Evolutionary conservation across 1,139 yeast species (phyloP).

Genomic region (Pichia sp.): DNA sequence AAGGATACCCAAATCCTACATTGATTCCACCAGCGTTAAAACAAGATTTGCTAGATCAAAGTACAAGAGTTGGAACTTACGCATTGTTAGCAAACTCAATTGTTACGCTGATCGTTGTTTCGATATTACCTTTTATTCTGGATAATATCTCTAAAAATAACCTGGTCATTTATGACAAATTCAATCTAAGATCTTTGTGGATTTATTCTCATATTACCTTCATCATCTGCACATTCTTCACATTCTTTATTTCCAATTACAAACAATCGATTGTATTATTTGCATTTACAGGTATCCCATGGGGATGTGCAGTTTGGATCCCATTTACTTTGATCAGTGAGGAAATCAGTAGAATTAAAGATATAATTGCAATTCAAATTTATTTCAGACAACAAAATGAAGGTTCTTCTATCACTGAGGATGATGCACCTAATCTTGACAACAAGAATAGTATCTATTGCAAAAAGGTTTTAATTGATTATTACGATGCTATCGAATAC

Average conservation of each 20-base stretch:
- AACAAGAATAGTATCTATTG: conserved; percentile 21
- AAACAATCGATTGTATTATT: conserved; percentile 39
- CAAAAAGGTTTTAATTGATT: conserved; percentile 21
- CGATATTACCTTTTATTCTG: conserved; percentile 39
- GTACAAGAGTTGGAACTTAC: conserved; percentile 43
- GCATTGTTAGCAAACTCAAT: conserved; percentile 44
- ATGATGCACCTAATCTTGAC: conserved; percentile 14
- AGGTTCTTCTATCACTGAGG: conserved; percentile 7
- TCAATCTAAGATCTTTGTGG: conserved; percentile 38
- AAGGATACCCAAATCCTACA: conserved; percentile 30
- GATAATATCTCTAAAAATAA: conserved; percentile 13
- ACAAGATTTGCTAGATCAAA: conserved; percentile 33
- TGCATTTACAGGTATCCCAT: conserved; percentile 45
- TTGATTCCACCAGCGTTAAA: conserved; percentile 45
- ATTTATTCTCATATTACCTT: conserved; percentile 40
- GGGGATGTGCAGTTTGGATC: conserved; percentile 54
- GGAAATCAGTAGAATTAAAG: conserved; percentile 46
- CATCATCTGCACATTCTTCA: conserved; percentile 38
- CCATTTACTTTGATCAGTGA: conserved; percentile 49
- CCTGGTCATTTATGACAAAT: conserved; percentile 15
- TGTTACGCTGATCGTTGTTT: conserved; percentile 39
- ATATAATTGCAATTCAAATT: conserved; percentile 33
- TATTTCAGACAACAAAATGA: conserved; percentile 20
- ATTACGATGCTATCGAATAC: conserved; percentile 38
- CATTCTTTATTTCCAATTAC: conserved; percentile 40